Evolutionary conservation across 768 basidiomycete species (phyloP), one percentile per base, ranked within the genome.

Genomic region (Tricholoma furcatifolium): DNA sequence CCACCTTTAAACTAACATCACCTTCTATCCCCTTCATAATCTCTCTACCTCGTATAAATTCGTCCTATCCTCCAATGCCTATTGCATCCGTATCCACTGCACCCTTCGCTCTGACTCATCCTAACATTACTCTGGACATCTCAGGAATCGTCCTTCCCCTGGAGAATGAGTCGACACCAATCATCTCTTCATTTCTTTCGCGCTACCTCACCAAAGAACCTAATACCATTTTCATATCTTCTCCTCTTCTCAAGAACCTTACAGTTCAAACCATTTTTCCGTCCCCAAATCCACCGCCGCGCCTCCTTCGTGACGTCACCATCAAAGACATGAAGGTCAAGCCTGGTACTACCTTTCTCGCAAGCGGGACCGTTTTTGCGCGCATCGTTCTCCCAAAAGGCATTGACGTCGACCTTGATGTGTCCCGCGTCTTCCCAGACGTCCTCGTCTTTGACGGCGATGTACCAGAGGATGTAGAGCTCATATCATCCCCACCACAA

Each of bases 401-500:
- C 40, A 80, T 93, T 67, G 67, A 87, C 50, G 70, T 91, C 23
- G 74, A 71, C n/a, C 66, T 91, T 46, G 72, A 83, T 39, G 84
- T 91, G 17, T 77, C 71, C 6, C 77, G 73, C 39, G 79, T 91
- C 23, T 74, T 88, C 51, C 89, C 91, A 0, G 91, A 93, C 63
- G 84, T 88, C 23, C 67, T 92, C 6, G 77, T 93, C 4, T 92
- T 82, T 53, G 91, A 93, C 57, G 91, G 91, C 2, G 80, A 82
- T 18, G 76, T 80, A 0, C 79, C 83, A 6, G 67, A 73, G 1
- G 35, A 40, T 3, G 58, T 62, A 18, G 56, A 53, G 8, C 32
- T 54, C 20, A 57, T 21, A 30, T 43, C 58, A 18, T 59, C 69
- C 17, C 72, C 77, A 0, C 77, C 81, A 0, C 27, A 27, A 4